These are phyloP conservation scores for Orbilia javanica DNA, from an alignment of 2,329 filamentous ascomycete genomes.

Conservation along the genomic window DNA sequence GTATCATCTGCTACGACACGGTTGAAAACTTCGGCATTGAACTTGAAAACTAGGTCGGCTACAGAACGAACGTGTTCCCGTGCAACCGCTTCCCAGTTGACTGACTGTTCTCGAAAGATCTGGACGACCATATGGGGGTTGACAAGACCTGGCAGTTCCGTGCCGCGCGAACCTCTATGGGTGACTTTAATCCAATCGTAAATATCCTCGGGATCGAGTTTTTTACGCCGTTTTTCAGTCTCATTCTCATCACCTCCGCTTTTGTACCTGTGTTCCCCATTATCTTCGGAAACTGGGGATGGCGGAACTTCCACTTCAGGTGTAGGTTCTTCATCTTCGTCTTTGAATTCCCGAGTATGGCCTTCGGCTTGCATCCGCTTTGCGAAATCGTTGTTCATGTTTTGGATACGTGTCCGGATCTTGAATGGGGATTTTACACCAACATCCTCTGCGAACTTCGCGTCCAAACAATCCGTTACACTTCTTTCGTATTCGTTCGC, in stretches of 20 bases:
- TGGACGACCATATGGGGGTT: conserved; percentile 65
- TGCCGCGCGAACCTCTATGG: conserved; percentile 68
- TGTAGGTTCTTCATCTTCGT: not conserved
- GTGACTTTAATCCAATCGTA: conserved; percentile 67
- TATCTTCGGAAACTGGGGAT: not conserved
- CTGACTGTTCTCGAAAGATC: conserved; percentile 70
- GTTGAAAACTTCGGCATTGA: conserved; percentile 67
- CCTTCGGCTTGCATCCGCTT: conserved; percentile 61
- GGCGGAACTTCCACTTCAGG: conserved; percentile 29
- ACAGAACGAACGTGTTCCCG: conserved; percentile 67
- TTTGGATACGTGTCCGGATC: conserved; percentile 62
- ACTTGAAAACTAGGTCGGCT: conserved; percentile 46
- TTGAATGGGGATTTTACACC: conserved; percentile 61
- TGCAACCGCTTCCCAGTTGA: conserved; percentile 70
- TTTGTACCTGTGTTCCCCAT: not conserved
- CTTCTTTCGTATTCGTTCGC: conserved; percentile 65
- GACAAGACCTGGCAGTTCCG: conserved; percentile 70
- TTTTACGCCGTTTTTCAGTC: conserved; percentile 31
- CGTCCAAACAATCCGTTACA: conserved; percentile 63
- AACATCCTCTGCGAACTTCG: conserved; percentile 65
- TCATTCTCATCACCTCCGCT: conserved; percentile 57
- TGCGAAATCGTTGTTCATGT: conserved; percentile 61
- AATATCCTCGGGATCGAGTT: conserved; percentile 63
- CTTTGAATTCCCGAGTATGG: conserved; percentile 62
- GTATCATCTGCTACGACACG: conserved; percentile 67